Evolutionary conservation across 1,284 basidiomycete genomes (phyloP).

Genomic region (Pseudozyma tsukubaensis): DNA sequence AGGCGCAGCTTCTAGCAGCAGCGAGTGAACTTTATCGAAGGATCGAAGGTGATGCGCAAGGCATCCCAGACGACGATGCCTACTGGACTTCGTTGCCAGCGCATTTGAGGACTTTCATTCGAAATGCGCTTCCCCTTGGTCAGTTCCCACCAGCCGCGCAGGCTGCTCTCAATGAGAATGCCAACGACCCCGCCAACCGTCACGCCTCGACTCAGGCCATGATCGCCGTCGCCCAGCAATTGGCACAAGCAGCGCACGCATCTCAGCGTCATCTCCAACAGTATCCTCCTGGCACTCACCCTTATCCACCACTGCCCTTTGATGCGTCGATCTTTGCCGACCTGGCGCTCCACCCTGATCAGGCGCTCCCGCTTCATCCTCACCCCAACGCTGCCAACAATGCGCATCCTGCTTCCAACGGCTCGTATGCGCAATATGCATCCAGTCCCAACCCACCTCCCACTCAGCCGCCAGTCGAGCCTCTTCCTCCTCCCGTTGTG

Average conservation of each 20-base stretch:
- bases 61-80: constrained; percentile 72
- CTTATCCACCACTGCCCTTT: constrained; percentile 61
- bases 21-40: constrained; percentile 67
- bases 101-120: constrained; percentile 74
- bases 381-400: constrained; percentile 53
- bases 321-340: constrained; percentile 66
- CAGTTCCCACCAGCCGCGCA: constrained; percentile 59
- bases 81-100: constrained; percentile 75
- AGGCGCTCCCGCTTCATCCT: constrained; percentile 56
- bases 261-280: constrained; percentile 63
- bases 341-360: constrained; percentile 58
- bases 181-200: constrained; percentile 57
- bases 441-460: constrained; percentile 57
- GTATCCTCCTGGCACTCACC: constrained; percentile 54
- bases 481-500: constrained; percentile 59
- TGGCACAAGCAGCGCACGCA: constrained; percentile 66
- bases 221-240: constrained; percentile 68
- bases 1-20: constrained; percentile 65
- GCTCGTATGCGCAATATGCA: constrained; percentile 51
- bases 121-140: constrained; percentile 72
- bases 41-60: constrained; percentile 65
- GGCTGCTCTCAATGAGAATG: constrained; percentile 50
- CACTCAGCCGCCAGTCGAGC: constrained; percentile 59
- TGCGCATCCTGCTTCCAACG: constrained; percentile 30
- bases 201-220: constrained; percentile 67